Conservation (phyloP, 495 filamentous ascomycete genomes). For the Neurospora hispaniola region DNA sequence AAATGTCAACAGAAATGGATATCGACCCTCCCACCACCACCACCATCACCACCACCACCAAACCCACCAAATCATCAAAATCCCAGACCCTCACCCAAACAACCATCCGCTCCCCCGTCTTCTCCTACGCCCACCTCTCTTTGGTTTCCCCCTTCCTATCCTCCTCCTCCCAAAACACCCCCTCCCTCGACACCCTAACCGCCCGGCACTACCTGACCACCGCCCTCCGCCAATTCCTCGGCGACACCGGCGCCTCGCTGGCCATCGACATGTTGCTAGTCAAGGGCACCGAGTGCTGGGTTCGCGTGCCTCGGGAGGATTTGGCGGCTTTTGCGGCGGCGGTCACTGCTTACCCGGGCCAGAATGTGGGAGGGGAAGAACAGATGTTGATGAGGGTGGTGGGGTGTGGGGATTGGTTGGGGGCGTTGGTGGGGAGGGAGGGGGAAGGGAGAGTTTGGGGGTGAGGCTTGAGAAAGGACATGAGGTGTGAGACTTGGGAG, state of each 20-base stretch:
- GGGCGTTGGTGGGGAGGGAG: slow-evolving; percentile 28
- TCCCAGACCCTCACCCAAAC: slow-evolving; percentile 14
- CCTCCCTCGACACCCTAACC: slow-evolving; percentile 58
- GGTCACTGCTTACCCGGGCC: slow-evolving; percentile 56
- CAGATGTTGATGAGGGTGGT: slow-evolving; percentile 23
- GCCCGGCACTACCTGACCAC: slow-evolving; percentile 60
- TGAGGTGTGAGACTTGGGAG: no score
- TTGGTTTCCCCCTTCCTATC: slow-evolving; percentile 8
- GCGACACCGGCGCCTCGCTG: slow-evolving; percentile 64
- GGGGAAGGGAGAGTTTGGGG: slow-evolving; percentile 29
- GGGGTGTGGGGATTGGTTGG: slow-evolving; percentile 38
- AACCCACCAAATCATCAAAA: slow-evolving; percentile 1
- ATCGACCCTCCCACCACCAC: slow-evolving; percentile 5
- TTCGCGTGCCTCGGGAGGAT: slow-evolving; percentile 66
- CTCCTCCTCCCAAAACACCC: not conserved
- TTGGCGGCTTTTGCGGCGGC: slow-evolving; percentile 46
- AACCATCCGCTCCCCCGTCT: slow-evolving; percentile 27
- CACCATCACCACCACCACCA: not conserved
- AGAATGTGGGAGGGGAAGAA: slow-evolving; percentile 31
- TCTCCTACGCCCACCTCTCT: slow-evolving; percentile 34
- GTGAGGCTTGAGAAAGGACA: no score
- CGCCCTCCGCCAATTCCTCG: slow-evolving; percentile 71
- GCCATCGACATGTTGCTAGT: slow-evolving; percentile 70
- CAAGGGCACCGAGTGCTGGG: slow-evolving; percentile 48
- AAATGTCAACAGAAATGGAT: slow-evolving; percentile 7